phyloP scores from a whole-genome alignment of 176 grass and related monocot species.

The Avena insularis region DNA sequence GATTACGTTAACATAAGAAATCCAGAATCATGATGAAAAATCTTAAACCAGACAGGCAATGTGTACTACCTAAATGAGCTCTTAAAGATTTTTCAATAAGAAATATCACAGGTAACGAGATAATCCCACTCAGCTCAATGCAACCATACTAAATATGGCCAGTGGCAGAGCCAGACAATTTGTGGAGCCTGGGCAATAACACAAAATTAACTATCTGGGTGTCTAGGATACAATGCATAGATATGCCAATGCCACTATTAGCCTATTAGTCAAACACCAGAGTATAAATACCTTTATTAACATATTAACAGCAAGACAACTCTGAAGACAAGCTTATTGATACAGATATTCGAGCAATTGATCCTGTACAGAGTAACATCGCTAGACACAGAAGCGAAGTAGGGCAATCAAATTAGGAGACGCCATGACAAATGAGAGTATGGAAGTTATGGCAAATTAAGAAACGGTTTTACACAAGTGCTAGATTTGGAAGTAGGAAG shows the following conservation, averaged over 20 bases:
- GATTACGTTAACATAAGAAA: not conserved
- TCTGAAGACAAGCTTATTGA: not conserved
- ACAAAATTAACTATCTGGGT: not conserved
- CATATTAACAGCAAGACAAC: not conserved
- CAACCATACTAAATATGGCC: constrained; percentile 9
- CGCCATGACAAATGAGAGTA: not conserved
- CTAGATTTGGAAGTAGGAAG: not conserved
- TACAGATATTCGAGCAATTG: not conserved
- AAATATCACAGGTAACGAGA: too few species aligned
- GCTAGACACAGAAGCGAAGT: not conserved
- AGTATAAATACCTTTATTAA: not conserved
- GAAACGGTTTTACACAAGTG: not conserved
- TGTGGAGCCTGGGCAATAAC: not conserved
- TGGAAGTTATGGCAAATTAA: not conserved
- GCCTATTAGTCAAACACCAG: not conserved
- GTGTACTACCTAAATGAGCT: too few species aligned
- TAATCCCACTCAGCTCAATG: not conserved
- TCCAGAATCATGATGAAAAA: not conserved
- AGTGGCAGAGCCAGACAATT: not conserved
- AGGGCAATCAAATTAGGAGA: not conserved
- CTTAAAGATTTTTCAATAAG: too few species aligned
- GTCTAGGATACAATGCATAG: not conserved
- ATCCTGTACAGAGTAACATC: not conserved
- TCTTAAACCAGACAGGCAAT: too few species aligned
- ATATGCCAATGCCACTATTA: not conserved